Base-by-base conservation (phyloP, 495 filamentous ascomycete species). In the Cladorrhinum samala region DNA sequence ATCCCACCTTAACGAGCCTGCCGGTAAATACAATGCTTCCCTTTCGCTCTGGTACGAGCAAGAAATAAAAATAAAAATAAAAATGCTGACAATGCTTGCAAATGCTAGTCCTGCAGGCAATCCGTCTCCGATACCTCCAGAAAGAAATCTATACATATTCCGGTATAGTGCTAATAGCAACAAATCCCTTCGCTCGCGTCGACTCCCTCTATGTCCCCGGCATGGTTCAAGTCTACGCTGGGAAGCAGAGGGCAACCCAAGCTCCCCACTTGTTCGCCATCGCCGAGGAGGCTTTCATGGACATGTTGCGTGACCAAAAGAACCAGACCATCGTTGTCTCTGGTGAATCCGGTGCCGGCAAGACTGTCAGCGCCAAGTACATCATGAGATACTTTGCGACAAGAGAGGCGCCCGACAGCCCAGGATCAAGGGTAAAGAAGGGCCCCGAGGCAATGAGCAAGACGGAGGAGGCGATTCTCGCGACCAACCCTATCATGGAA, bases 111-210 rank as follows among this genome's bases (percentile, higher is more conserved):
- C 72, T 99, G 27, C 93, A 99, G 78, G 93, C 93, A 21, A 99
- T 99, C 66, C 91, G 89, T 65, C 83, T 99, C 62, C 89, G 93
- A 70, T 99, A 99, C 77, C 83, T 87, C 51, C 95, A 99, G 68
- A 97, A 97, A 66, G 93, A 99, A 64, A 99, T 99, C 62, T 99
- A 99, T 78, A 99, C 93, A 65, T 99, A 99, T 75, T 94, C 88
- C 70, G 93, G 93, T 61, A 99, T 99, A 65, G 93, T 99, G 50
- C 74, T 99, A 59, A 99, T 99, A 70, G 93, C 93, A 49, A 96
- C 93, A 42, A 99, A 99, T 74, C 93, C 93, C 8, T 99, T 99
- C 61, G 93, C 95, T 43, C 79, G 93, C 45, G 95, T 99, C 56
- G 93, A 99, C 65, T 97, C 93, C 25, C 82, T 99, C 55, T 99